These are phyloP conservation scores for Podaxis rugospora DNA, from an alignment of 768 basidiomycete genomes.

Conservation along the genomic window DNA sequence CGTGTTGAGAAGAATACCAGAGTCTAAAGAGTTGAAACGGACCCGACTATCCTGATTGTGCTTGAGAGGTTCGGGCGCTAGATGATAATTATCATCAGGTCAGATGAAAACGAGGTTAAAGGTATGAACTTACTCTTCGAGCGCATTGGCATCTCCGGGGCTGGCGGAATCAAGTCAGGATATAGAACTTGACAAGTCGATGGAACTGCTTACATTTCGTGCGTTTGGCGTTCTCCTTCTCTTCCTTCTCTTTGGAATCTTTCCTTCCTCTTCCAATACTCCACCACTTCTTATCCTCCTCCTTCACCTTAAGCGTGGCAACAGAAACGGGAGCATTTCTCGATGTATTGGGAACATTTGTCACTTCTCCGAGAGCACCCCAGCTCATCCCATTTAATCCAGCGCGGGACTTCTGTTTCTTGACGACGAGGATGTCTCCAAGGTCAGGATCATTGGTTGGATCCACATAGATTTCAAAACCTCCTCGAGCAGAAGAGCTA, in stretches of 20 bases:
- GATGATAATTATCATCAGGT: not conserved
- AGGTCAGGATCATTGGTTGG: slow-evolving; percentile 59
- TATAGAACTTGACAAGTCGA: not conserved
- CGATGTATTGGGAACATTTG: slow-evolving; percentile 41
- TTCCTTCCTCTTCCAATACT: slow-evolving; percentile 72
- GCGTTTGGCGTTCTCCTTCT: slow-evolving; percentile 34
- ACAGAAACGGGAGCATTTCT: slow-evolving; percentile 1
- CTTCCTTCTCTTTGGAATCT: slow-evolving; percentile 58
- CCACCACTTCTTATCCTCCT: slow-evolving; percentile 65
- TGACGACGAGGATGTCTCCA: slow-evolving; percentile 67
- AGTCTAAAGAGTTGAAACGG: slow-evolving; percentile 64
- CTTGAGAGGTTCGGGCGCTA: slow-evolving; percentile 46
- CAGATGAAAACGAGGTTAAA: not conserved
- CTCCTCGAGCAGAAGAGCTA: slow-evolving; percentile 31
- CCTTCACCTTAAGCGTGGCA: slow-evolving; percentile 30
- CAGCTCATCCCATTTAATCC: slow-evolving; percentile 59
- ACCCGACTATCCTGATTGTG: slow-evolving; percentile 31
- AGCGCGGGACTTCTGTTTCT: slow-evolving; percentile 68
- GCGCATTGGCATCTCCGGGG: slow-evolving; percentile 34
- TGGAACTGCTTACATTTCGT: slow-evolving; percentile 36
- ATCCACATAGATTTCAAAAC: slow-evolving; percentile 73
- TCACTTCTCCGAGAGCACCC: slow-evolving; percentile 51
- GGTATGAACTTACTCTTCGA: slow-evolving; percentile 32
- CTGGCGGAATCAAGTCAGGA: slow-evolving; percentile 17
- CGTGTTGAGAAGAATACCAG: slow-evolving; percentile 28